A percentile compares a stretch with the other conserved stretches of the same genome.
Evolutionary conservation across 2,329 filamentous ascomycete species (phyloP).

Genomic region (Diplocarpon rosae): DNA sequence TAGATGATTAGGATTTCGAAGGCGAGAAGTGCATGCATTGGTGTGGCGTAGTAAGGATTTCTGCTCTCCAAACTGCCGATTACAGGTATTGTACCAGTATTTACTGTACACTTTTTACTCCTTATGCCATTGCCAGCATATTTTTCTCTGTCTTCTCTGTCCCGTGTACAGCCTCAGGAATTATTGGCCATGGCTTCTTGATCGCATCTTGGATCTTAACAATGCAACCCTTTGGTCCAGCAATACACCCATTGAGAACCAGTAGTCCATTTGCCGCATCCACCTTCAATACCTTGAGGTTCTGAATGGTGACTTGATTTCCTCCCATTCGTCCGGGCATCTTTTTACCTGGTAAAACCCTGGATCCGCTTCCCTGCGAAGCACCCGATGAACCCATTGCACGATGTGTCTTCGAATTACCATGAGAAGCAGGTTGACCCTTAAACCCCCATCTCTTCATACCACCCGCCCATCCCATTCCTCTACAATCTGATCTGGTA

Average conservation of each 20-base stretch:
- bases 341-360: slow-evolving; percentile 91
- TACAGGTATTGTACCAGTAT: slow-evolving; percentile 24
- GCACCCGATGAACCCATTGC: slow-evolving; percentile 84
- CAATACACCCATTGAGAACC: slow-evolving; percentile 75
- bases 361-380: slow-evolving; percentile 82
- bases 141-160: slow-evolving; percentile 29
- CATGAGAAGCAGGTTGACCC: slow-evolving; percentile 86
- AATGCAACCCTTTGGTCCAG: slow-evolving; percentile 76
- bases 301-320: slow-evolving; percentile 80
- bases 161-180: slow-evolving; percentile 39
- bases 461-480: slow-evolving; percentile 90
- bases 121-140: slow-evolving; percentile 25
- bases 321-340: slow-evolving; percentile 97
- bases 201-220: slow-evolving; percentile 84
- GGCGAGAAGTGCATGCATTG: slow-evolving; percentile 13
- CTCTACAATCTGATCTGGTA: slow-evolving; percentile 64
- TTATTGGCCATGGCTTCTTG: slow-evolving; percentile 66
- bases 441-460: slow-evolving; percentile 94
- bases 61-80: slow-evolving; percentile 18
- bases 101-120: slow-evolving; percentile 13
- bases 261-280: slow-evolving; percentile 81
- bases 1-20: neutral
- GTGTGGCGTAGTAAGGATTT: slow-evolving; percentile 16
- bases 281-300: slow-evolving; percentile 78
- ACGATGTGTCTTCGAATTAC: slow-evolving; percentile 89